Evolutionary conservation across 2,329 filamentous ascomycete species (phyloP), one percentile per base, ranked within the genome.

Genomic region (Hymenoscyphus repandus): DNA sequence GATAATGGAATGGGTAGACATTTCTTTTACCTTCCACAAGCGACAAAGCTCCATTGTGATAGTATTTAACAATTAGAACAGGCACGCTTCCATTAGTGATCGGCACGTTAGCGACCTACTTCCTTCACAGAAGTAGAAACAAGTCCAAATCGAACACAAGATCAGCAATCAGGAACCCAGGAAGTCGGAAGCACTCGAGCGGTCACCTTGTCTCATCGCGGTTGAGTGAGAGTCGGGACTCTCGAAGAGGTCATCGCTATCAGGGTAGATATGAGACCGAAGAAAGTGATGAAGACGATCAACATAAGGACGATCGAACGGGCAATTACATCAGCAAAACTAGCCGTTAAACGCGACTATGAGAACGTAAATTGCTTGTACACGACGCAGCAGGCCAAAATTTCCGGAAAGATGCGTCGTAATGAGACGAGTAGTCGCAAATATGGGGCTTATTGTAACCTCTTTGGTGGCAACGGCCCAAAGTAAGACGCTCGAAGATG

Each of bases 1-100:
- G 42, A 47, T 17, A 39, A 18, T 9, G 51, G 51, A 12, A 39
- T 50, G 31, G 43, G 42, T 50, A 39, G 30, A 40, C 5, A 15
- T 17, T 11, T 44, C 22, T 10, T 17, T 30, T 10, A 13, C n/a
- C 17, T 13, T 39, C 12, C 6, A 40, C 6, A 31, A 13, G 13
- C n/a, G 38, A 17, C 5, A 20, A 12, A 43, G 12, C 22, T 13
- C 12, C 15, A 11, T 11, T 3, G 11, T 5, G 34, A 37, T 37
- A 17, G 34, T 5, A 17, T 3, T 37, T 30, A n/a, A 30, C 9
- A 43, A 13, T 7, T n/a, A 13, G 18, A 17, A 5, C 18, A 43
- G 40, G 40, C 18, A 31, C 27, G 15, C 40, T 43, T 27, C 40
- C 40, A 11, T 3, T 43, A 6, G 40, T 7, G 12, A 11, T 43